phyloP scores from a whole-genome alignment of 1,139 yeast genomes.

The Zygoascus hellenicus region DNA sequence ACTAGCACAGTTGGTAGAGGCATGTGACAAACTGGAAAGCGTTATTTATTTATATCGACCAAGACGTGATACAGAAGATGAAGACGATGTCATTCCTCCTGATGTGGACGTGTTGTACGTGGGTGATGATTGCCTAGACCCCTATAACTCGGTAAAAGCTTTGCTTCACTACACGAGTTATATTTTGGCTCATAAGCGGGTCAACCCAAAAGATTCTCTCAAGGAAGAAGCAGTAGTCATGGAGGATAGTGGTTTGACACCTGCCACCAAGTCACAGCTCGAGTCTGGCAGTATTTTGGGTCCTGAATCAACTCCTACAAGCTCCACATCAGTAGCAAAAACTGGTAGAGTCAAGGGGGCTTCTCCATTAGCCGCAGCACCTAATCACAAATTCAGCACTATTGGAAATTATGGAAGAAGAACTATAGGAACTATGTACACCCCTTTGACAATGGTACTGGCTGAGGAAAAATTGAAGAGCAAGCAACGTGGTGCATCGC shows the following conservation, averaged over 20 bases:
- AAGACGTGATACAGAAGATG: slow-evolving; percentile 7
- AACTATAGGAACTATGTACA: slow-evolving; percentile 18
- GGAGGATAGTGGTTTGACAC: slow-evolving; percentile 18
- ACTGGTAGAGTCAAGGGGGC: not conserved
- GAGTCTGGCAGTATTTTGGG: not conserved
- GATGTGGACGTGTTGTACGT: slow-evolving; percentile 22
- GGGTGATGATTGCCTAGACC: slow-evolving; percentile 26
- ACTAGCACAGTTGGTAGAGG: slow-evolving; percentile 31
- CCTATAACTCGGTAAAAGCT: slow-evolving; percentile 28
- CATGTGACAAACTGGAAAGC: slow-evolving; percentile 33
- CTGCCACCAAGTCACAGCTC: slow-evolving; percentile 10
- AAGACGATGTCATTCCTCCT: slow-evolving; percentile 18
- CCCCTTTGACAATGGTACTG: slow-evolving; percentile 24
- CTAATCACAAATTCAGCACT: slow-evolving; percentile 5
- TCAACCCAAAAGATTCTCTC: slow-evolving; percentile 15
- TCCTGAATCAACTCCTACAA: not conserved
- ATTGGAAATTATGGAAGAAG: slow-evolving; percentile 10
- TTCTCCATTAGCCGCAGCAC: slow-evolving; percentile 6
- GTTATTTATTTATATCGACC: slow-evolving; percentile 38
- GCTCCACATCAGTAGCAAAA: not conserved
- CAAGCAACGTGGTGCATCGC: slow-evolving; percentile 3
- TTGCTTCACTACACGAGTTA: slow-evolving; percentile 30
- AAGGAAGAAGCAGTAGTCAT: slow-evolving; percentile 19
- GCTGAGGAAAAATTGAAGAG: slow-evolving; percentile 19
- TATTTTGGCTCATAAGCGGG: slow-evolving; percentile 32